Percentiles rank a stretch among this genome's conserved stretches.
Conservation (phyloP, 2,329 filamentous ascomycete genomes). For the Dothideomycetes sp. region DNA sequence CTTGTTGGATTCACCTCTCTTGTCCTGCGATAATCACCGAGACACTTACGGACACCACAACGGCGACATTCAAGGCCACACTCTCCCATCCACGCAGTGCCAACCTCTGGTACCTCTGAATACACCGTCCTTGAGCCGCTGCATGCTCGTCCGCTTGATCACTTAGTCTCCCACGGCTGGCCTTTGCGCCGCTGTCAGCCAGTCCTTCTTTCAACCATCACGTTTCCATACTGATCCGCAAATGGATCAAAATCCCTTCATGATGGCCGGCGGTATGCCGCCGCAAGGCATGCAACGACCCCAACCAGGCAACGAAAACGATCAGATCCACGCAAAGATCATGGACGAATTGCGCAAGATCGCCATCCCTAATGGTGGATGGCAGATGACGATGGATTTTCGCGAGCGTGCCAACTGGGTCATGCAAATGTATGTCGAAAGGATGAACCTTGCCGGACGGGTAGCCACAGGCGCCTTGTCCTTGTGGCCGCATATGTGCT, state of each 20-base stretch:
- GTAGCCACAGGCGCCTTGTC: no score
- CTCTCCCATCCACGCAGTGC: no score
- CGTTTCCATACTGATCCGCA: background rate
- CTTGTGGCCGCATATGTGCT: no score
- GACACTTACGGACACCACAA: no score
- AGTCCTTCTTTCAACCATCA: background rate
- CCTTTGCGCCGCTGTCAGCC: slow-evolving; percentile 5
- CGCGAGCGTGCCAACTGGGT: slow-evolving; percentile 17
- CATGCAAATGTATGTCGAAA: slow-evolving; percentile 23
- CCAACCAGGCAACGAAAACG: slow-evolving; percentile 13
- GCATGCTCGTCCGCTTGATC: slow-evolving; percentile 4
- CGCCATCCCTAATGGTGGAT: slow-evolving; percentile 14
- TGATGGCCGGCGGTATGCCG: slow-evolving; percentile 10
- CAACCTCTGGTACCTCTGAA: no score
- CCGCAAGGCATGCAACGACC: slow-evolving; percentile 18
- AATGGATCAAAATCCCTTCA: slow-evolving; percentile 12
- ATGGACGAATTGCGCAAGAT: slow-evolving; percentile 14
- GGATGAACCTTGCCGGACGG: no score
- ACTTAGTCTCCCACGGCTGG: background rate
- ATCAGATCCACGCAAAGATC: slow-evolving; percentile 16
- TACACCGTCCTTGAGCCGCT: background rate
- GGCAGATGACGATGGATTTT: slow-evolving; percentile 21
- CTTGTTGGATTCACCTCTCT: no score
- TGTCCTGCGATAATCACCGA: background rate
- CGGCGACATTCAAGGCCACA: no score